phyloP scores from a whole-genome alignment of 2,329 filamentous ascomycete species.

The Scedosporium dehoogii region DNA sequence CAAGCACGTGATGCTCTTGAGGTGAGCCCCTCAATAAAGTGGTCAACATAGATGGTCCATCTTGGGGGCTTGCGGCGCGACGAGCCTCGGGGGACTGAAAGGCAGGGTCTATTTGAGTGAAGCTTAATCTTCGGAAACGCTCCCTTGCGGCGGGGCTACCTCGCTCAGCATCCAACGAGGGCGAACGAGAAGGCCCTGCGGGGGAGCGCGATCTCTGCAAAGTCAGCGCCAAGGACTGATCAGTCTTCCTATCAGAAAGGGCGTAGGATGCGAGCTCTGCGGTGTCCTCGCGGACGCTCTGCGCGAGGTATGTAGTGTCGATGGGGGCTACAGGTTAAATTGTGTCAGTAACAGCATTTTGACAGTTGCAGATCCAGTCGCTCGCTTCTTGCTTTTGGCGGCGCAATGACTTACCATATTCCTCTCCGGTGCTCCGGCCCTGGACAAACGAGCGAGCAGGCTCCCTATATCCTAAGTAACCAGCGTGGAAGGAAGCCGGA shows the following conservation, averaged over 20 bases:
- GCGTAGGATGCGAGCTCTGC: constrained; percentile 79
- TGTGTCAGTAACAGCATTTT: not conserved
- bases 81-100: not conserved
- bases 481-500: constrained; percentile 26
- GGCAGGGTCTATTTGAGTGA: constrained; percentile 2
- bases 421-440: constrained; percentile 48
- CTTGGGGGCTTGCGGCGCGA: constrained; percentile 13
- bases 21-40: constrained; percentile 41
- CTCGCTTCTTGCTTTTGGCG: not conserved
- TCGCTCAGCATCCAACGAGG: not conserved
- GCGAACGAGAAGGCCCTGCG: not conserved
- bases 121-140: constrained; percentile 2
- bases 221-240: not conserved
- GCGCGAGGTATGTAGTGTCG: constrained; percentile 65
- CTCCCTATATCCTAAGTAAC: constrained; percentile 39
- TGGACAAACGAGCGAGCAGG: constrained; percentile 65
- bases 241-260: constrained; percentile 50
- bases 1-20: constrained; percentile 23
- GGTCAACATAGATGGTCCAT: constrained; percentile 34
- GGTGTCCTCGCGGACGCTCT: constrained; percentile 75
- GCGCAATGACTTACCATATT: constrained; percentile 33
- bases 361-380: not conserved
- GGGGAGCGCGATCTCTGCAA: not conserved
- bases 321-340: constrained; percentile 30
- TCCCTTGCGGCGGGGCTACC: not conserved